Evolutionary conservation across 768 basidiomycete genomes (phyloP), one percentile per base, ranked within the genome.

Genomic region (Termitomyces sp.): DNA sequence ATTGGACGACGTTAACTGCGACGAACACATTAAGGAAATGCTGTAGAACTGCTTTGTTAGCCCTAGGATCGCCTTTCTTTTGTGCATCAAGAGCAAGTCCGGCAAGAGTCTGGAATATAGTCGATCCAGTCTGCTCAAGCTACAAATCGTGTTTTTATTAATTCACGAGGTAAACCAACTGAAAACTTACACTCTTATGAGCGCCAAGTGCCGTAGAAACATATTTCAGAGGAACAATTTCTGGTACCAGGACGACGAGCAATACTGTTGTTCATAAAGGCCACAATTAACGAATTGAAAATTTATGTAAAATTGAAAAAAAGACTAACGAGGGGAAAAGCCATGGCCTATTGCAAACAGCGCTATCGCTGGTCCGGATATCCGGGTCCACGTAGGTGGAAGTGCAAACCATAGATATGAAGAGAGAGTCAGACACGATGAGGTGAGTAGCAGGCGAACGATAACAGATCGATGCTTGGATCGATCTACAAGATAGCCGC

Each of bases 121-220:
- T 88, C 3, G 86, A 82, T 1, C 89, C 89, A 2, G 85, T 83
- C 69, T 89, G 85, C 67, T 92, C 90, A 57, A 92, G 74, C 89
- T 91, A 56, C 4, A 7, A n/a, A 26, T 52, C 4, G 26, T 40
- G n/a, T 20, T 27, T 36, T 27, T 20, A 13, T 10, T 22, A 30
- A 20, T 43, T 18, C 20, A 36, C 40, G 33, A 26, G 8, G 6
- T 12, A 60, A 34, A 57, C 22, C 7, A 34, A 16, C 34, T 16
- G 22, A 49, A 32, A 52, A 72, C 86, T 60, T 72, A 90, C 90
- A 67, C 85, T 84, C 68, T 92, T 91, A 67, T 92, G 89, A 7
- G 85, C 84, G 1, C 89, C 90, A 0, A 92, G 76, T 5, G 88
- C 88, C 1, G 91, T 91, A 2, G 88, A 87, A 45, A 92, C 83